These are phyloP conservation scores for Citrus medica DNA, from an alignment of 345 rosid species.

Conservation along the genomic window DNA sequence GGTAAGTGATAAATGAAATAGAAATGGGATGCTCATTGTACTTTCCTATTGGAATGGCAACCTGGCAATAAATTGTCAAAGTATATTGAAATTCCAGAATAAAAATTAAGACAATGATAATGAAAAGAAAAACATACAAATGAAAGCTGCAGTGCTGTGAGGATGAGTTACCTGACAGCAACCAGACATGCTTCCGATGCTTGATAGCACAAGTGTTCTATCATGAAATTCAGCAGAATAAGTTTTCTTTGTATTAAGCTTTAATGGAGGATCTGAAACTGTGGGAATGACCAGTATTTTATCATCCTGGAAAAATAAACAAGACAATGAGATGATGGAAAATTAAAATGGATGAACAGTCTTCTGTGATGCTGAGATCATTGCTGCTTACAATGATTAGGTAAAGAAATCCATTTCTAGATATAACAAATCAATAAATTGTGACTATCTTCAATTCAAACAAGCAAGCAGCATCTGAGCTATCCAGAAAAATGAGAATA, in stretches of 20 bases:
- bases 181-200: constrained; percentile 91
- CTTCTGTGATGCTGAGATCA: neutral
- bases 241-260: constrained; percentile 58
- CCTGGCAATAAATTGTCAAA: constrained; percentile 42
- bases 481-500: neutral
- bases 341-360: neutral
- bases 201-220: constrained; percentile 50
- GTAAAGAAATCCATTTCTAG: neutral
- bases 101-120: neutral
- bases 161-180: constrained; percentile 71
- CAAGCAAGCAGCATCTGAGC: neutral
- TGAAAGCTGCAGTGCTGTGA: constrained; percentile 8
- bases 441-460: neutral
- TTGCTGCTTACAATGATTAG: neutral
- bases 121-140: constrained; percentile 2
- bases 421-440: neutral
- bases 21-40: constrained; percentile 69
- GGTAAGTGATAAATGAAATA: constrained; percentile 69
- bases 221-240: constrained; percentile 52
- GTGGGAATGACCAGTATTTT: constrained; percentile 83
- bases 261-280: constrained; percentile 60
- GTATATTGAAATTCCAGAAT: constrained; percentile 5
- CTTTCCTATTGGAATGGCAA: constrained; percentile 70
- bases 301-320: constrained; percentile 50
- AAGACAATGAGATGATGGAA: neutral